Evolutionary conservation across 768 basidiomycete genomes (phyloP), one percentile per base, ranked within the genome.

Genomic region (Lentinula aciculospora): DNA sequence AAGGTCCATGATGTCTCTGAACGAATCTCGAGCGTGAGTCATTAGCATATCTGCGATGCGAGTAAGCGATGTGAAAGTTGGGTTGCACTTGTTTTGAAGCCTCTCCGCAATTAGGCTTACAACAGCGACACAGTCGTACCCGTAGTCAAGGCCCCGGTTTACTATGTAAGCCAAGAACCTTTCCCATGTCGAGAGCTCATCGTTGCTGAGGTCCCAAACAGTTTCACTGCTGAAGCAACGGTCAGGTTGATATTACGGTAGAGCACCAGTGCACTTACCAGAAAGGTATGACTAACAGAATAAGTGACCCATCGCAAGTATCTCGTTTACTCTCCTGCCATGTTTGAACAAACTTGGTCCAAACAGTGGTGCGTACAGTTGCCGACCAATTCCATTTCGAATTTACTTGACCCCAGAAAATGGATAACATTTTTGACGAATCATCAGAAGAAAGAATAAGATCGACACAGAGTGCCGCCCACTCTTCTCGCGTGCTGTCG

Each of bases 41-140:
- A 91, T 66, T 4, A 91, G 72, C 13, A 82, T 67, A 62, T 92
- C 89, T 5, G 81, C 81, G 37, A 87, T 74, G 31, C 83, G 84
- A 13, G 75, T 74, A 1, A 80, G 72, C 1, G 80, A 73, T 21
- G 67, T 69, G 55, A 68, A 74, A 34, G 72, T 71, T 47, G 69
- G 76, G 58, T 64, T 72, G 62, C 74, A 66, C 15, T 75, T 72
- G 40, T 67, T 68, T 6, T 71, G 71, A 37, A 89, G 72, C 31
- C 73, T 67, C 15, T 69, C 64, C 2, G 85, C 83, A 45, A 90
- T 72, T 15, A 74, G 73, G 60, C 88, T 80, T 50, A 92, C 71
- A 46, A 91, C 77, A 3, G 67, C 61, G 31, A 72, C 62, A 0
- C 78, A 66, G 57, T 89, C 85, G 27, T 78, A 64, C 1, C 85